Evolutionary conservation across 2,329 filamentous ascomycete species (phyloP).

Genomic region (Lasiodiplodia theobromae): DNA sequence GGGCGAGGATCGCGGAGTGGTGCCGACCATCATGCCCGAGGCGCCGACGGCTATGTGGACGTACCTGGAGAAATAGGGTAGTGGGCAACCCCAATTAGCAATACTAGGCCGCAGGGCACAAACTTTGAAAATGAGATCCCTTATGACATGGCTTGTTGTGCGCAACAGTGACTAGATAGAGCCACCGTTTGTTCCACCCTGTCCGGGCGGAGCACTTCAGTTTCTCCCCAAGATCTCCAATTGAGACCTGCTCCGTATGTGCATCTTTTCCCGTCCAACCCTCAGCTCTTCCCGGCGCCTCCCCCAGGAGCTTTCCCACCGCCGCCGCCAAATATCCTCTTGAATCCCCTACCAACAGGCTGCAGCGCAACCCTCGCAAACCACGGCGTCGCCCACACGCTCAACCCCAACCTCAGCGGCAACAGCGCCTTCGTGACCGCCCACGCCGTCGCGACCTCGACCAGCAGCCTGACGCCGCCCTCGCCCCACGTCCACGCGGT

Average conservation of each 20-base stretch:
- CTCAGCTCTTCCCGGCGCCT: not conserved
- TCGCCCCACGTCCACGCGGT: constrained; percentile 50
- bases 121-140: not conserved
- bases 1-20: constrained; percentile 23
- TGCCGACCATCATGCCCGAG: constrained; percentile 23
- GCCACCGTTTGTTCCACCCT: not conserved
- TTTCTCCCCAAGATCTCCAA: not conserved
- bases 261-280: not conserved
- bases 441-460: constrained; percentile 81
- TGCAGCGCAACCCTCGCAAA: constrained; percentile 71
- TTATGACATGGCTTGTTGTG: not conserved
- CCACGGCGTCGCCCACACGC: constrained; percentile 91
- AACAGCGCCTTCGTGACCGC: constrained; percentile 86
- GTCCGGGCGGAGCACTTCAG: not conserved
- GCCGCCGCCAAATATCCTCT: not conserved
- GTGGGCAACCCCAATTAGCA: not conserved
- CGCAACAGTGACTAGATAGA: not conserved
- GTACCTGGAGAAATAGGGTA: not conserved
- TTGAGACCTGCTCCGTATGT: not conserved
- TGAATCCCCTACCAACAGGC: constrained; percentile 1
- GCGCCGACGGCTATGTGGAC: constrained; percentile 9
- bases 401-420: constrained; percentile 76
- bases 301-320: not conserved
- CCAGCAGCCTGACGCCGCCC: constrained; percentile 49
- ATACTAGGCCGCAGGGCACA: not conserved